Conservation (phyloP, 306 rosid genomes). For the Citrullus colocynthis region DNA sequence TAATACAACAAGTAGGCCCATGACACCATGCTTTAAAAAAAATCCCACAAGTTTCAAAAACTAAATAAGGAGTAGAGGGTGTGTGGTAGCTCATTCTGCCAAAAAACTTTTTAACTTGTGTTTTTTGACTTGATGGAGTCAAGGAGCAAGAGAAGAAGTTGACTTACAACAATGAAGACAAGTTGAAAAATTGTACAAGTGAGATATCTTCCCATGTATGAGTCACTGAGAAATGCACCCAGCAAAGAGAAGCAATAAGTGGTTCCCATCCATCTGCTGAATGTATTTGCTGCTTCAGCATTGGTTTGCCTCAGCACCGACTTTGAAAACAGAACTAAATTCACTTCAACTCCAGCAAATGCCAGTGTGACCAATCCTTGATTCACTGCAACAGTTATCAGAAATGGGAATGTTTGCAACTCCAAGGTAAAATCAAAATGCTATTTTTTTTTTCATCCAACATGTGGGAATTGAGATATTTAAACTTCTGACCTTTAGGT, state of each 20-base stretch:
- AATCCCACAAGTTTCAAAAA: not conserved
- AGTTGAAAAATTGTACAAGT: constrained; percentile 44
- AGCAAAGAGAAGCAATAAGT: constrained; percentile 38
- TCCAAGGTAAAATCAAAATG: not conserved
- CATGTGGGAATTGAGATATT: not conserved
- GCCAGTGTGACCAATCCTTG: constrained; percentile 46
- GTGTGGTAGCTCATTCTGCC: not conserved
- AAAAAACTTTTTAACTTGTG: not conserved
- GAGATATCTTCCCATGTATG: constrained; percentile 47
- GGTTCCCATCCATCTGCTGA: constrained; percentile 61
- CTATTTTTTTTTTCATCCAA: not conserved
- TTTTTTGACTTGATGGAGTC: not conserved
- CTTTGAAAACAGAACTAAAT: constrained; percentile 48
- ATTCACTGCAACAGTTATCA: constrained; percentile 26
- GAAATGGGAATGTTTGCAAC: not conserved
- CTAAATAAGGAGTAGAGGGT: not conserved
- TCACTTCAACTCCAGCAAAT: constrained; percentile 52
- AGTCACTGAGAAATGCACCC: constrained; percentile 58
- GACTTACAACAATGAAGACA: constrained; percentile 33
- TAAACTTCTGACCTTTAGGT: not conserved
- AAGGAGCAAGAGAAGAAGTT: not conserved
- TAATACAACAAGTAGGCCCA: not conserved
- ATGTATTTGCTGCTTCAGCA: constrained; percentile 50
- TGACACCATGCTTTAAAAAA: not conserved
- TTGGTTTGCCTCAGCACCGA: constrained; percentile 44